Conservation (phyloP, 2,329 filamentous ascomycete species). For the Aspergillus alliaceus region DNA sequence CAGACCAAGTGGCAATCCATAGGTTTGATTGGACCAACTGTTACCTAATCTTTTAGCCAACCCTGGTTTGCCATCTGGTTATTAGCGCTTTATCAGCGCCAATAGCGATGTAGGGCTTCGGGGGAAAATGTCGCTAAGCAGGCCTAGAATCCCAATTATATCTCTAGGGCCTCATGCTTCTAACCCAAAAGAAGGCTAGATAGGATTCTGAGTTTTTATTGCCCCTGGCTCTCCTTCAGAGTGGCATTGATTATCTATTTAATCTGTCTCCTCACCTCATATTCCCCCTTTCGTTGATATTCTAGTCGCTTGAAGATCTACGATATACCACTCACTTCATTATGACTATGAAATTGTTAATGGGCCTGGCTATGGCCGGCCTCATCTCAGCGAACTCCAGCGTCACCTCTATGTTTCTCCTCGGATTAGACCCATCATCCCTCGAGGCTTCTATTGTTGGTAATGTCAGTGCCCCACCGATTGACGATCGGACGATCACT, state of each 20-base stretch:
- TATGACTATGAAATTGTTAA: conserved; percentile 16
- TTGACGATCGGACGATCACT: neutral
- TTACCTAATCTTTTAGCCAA: neutral
- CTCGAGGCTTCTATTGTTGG: conserved; percentile 26
- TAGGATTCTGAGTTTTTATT: neutral
- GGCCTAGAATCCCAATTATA: neutral
- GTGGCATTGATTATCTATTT: no score
- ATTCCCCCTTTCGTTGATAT: no score
- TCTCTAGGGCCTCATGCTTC: neutral
- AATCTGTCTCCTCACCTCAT: no score
- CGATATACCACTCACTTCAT: neutral
- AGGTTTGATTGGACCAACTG: neutral
- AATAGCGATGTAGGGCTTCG: neutral
- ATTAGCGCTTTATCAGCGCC: neutral
- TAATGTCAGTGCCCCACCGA: conserved; percentile 14
- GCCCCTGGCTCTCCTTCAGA: neutral
- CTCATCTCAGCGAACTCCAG: conserved; percentile 19
- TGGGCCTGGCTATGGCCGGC: conserved; percentile 17
- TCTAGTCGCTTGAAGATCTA: neutral
- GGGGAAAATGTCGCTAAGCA: neutral
- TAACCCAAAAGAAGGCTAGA: neutral
- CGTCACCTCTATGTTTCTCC: conserved; percentile 28
- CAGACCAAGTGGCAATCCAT: no score
- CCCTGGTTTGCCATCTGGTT: no score
- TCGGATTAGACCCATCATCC: conserved; percentile 21